A percentile compares a stretch with the other conserved stretches of the same genome.
These are phyloP conservation scores for Orbilia javanica DNA, from an alignment of 2,329 filamentous ascomycete species.

Conservation along the genomic window DNA sequence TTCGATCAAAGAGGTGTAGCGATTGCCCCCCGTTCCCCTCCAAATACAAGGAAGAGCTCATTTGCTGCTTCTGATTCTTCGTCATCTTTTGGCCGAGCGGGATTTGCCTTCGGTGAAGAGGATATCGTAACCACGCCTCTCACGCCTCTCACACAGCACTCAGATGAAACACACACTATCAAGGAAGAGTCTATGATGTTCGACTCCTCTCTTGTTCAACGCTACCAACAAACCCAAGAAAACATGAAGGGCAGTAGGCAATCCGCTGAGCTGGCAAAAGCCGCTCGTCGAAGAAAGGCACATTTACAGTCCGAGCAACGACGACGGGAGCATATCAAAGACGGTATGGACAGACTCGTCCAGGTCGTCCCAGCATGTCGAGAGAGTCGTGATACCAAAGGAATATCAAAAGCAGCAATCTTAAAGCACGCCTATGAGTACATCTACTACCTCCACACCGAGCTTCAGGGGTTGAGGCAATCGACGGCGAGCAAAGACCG, in stretches of 20 bases:
- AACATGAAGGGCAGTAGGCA: conserved; percentile 34
- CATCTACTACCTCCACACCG: conserved; percentile 60
- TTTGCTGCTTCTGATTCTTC: conserved; percentile 55
- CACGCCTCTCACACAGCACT: conserved; percentile 53
- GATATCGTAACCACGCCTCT: conserved; percentile 48
- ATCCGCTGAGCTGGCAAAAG: conserved; percentile 47
- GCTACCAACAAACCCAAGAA: conserved; percentile 51
- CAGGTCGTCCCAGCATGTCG: conserved; percentile 61
- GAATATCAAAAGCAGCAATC: conserved; percentile 61
- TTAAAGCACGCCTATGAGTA: conserved; percentile 61
- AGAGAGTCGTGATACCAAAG: conserved; percentile 59
- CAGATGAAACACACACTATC: conserved; percentile 37
- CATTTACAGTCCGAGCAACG: conserved; percentile 62
- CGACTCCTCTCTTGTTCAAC: conserved; percentile 40
- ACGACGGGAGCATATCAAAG: conserved; percentile 62
- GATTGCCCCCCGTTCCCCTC: conserved; percentile 40
- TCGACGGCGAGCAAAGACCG: conserved; percentile 44
- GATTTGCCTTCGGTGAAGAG: conserved; percentile 44
- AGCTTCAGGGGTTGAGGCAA: conserved; percentile 47
- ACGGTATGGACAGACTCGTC: conserved; percentile 62
- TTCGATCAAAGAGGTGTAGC: conserved; percentile 35
- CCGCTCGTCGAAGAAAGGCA: conserved; percentile 60
- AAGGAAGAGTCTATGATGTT: conserved; percentile 46
- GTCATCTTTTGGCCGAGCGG: conserved; percentile 44
- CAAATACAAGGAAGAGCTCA: conserved; percentile 54